Evolutionary conservation across 2,329 filamentous ascomycete species (phyloP).

Genomic region (Lasiodiplodia theobromae): DNA sequence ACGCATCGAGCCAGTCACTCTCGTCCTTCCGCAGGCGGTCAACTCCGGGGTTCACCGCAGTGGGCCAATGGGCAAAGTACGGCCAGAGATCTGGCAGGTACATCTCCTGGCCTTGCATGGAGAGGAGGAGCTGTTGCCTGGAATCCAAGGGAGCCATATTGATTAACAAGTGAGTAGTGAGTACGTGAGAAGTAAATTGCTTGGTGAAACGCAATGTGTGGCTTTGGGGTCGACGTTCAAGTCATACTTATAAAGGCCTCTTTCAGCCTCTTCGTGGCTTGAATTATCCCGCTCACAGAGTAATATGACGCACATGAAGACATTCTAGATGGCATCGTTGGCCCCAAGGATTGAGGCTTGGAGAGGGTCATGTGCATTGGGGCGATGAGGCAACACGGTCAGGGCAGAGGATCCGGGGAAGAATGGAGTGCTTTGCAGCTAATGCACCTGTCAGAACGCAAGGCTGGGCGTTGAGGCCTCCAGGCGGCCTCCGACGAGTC

Average conservation of each 20-base stretch:
- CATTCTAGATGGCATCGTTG: not conserved
- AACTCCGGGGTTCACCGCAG: not conserved
- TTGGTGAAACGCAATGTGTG: not conserved
- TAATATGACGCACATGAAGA: not conserved
- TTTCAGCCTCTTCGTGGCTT: not conserved
- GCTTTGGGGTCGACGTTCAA: not conserved
- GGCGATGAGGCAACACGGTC: not conserved
- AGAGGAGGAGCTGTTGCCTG: not conserved
- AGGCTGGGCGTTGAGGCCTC: not conserved
- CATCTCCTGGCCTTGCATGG: not conserved
- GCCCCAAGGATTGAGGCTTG: not conserved
- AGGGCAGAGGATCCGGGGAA: not conserved
- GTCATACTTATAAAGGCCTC: not conserved
- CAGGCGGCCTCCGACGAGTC: not conserved
- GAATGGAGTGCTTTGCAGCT: not conserved
- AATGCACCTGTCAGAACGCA: not conserved
- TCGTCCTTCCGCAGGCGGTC: not conserved
- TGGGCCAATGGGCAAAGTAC: slow-evolving; percentile 2
- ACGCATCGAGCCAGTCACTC: not conserved
- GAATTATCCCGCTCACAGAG: not conserved
- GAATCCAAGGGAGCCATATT: not conserved
- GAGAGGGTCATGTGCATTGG: not conserved
- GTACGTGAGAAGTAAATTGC: not conserved
- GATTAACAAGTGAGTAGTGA: not conserved
- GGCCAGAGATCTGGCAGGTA: not conserved